These are phyloP conservation scores for Exophiala aquamarina DNA, from an alignment of 2,329 filamentous ascomycete genomes.

Conservation along the genomic window DNA sequence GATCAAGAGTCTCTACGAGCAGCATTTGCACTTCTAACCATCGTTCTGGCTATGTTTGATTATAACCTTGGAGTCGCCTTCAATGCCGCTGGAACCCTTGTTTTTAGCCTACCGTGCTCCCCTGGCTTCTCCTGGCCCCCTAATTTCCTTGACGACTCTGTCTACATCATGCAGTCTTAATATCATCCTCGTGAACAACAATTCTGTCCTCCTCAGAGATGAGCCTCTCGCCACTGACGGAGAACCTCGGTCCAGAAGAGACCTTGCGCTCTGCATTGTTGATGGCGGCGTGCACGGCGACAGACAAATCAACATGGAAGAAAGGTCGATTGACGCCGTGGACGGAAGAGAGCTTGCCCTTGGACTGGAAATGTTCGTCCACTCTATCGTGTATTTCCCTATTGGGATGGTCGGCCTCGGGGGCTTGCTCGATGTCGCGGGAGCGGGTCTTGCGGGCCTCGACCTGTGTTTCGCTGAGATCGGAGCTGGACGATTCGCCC, in stretches of 20 bases:
- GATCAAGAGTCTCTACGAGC: too few relatives aligned
- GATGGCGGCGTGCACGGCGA: slow-evolving; percentile 82
- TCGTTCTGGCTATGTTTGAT: too few relatives aligned
- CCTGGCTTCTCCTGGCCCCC: too few relatives aligned
- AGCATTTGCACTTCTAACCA: too few relatives aligned
- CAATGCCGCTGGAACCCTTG: too few relatives aligned
- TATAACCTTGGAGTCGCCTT: too few relatives aligned
- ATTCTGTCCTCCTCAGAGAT: not conserved
- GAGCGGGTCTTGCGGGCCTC: slow-evolving; percentile 34
- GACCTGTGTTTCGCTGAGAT: slow-evolving; percentile 1
- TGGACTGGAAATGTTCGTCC: slow-evolving; percentile 27
- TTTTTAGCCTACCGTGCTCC: too few relatives aligned
- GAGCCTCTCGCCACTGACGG: not conserved
- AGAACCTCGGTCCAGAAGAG: not conserved
- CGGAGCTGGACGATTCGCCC: slow-evolving; percentile 12
- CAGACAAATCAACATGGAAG: slow-evolving; percentile 91
- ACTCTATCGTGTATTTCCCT: slow-evolving; percentile 49
- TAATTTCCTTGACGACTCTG: too few relatives aligned
- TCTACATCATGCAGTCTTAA: too few relatives aligned
- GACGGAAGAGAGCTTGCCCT: slow-evolving; percentile 62
- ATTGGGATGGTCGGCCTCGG: too few relatives aligned
- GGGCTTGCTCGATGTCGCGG: slow-evolving; percentile 45
- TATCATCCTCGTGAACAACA: not conserved
- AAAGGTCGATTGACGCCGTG: slow-evolving; percentile 86
- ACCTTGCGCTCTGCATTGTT: slow-evolving; percentile 56